A percentile compares a stretch with the other conserved stretches of the same genome.
These are phyloP conservation scores for Sutorius australiensis DNA, from an alignment of 768 basidiomycete species.

Conservation along the genomic window DNA sequence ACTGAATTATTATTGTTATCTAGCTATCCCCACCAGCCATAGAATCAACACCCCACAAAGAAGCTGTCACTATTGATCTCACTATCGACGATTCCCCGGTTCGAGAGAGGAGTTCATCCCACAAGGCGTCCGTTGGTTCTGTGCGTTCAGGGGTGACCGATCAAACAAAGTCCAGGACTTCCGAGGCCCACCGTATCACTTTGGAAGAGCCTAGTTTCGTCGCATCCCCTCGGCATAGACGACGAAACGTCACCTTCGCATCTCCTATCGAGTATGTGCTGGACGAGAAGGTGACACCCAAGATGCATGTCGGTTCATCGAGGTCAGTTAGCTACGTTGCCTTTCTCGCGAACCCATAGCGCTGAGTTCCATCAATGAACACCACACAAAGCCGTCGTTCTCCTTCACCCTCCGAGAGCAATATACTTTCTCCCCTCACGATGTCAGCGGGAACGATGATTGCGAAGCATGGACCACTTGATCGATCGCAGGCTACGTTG, in stretches of 20 bases:
- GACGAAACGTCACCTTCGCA: constrained; percentile 29
- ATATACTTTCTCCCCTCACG: constrained; percentile 17
- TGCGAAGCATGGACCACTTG: background rate
- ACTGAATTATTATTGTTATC: constrained; percentile 2
- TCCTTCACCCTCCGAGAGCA: constrained; percentile 2
- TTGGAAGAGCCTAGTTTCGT: background rate
- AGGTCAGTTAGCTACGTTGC: constrained; percentile 10
- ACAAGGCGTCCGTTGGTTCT: background rate
- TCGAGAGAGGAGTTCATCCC: background rate
- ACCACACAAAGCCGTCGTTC: background rate
- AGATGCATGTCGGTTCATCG: background rate
- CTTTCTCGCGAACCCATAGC: background rate
- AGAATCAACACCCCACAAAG: constrained; percentile 17
- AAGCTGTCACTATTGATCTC: constrained; percentile 42
- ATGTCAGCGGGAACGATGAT: background rate
- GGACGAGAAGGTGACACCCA: background rate
- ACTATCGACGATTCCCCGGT: constrained; percentile 33
- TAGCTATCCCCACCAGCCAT: constrained; percentile 8
- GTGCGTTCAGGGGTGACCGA: background rate
- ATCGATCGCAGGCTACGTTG: constrained; percentile 3
- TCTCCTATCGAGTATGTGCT: constrained; percentile 22
- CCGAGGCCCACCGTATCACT: background rate
- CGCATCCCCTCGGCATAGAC: constrained; percentile 7
- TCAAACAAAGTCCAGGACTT: background rate
- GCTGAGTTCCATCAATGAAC: background rate